Percentiles rank a stretch among this genome's conserved stretches.
These are phyloP conservation scores for Globisporangium nagaii DNA, from an alignment of 352 stramenopile species.

Conservation along the genomic window DNA sequence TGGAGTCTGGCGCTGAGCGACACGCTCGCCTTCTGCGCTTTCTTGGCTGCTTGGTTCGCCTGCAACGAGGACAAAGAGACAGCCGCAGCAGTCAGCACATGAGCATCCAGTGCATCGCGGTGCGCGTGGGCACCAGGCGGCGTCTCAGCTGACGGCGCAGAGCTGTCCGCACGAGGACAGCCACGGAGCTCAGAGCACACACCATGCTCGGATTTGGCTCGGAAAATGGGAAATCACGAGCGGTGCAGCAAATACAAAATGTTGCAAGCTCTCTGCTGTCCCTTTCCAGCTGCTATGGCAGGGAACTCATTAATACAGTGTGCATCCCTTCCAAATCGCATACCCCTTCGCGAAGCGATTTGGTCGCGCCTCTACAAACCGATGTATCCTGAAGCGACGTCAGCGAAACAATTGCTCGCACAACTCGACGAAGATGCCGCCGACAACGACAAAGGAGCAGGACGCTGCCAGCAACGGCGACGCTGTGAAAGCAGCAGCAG, in stretches of 20 bases:
- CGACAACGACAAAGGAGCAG: constrained; percentile 3
- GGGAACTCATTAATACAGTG: no score
- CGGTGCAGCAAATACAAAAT: no score
- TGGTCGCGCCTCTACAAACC: no score
- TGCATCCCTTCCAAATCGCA: no score
- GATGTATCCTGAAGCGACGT: constrained; percentile 2
- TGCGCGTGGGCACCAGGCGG: neutral
- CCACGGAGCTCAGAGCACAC: no score
- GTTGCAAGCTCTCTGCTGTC: neutral
- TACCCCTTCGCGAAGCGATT: no score
- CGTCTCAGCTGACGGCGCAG: no score
- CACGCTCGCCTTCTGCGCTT: constrained; percentile 60
- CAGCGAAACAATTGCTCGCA: no score
- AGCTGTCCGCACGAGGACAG: neutral
- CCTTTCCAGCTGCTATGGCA: no score
- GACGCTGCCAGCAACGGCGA: neutral
- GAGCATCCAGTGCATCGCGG: no score
- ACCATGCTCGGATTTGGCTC: neutral
- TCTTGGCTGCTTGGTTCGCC: constrained; percentile 85
- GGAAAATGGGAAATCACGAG: no score
- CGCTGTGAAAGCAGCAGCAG: neutral
- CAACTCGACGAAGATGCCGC: neutral
- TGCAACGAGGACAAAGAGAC: constrained; percentile 9
- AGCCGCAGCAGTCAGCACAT: neutral
- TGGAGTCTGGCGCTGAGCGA: constrained; percentile 69